A percentile compares a stretch with the other conserved stretches of the same genome.
phyloP scores from a whole-genome alignment of 805 yeast genomes.

The Helenozyma rhizophorensis region DNA sequence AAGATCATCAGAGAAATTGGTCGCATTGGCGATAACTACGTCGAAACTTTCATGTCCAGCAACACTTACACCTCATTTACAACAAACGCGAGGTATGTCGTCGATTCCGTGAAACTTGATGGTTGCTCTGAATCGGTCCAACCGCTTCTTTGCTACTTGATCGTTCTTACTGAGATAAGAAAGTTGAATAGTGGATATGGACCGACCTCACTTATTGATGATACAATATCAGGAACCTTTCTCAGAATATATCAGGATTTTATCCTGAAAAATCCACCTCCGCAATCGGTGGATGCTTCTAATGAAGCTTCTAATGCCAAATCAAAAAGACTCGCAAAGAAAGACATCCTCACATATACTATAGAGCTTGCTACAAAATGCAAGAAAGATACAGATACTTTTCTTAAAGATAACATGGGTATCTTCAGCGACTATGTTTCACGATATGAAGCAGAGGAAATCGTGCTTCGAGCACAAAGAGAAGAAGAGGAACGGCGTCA shows the following conservation, averaged over 20 bases:
- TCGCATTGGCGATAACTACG: slow-evolving; percentile 37
- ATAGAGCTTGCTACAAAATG: slow-evolving; percentile 28
- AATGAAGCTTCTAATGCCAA: slow-evolving; percentile 29
- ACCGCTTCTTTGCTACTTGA: slow-evolving; percentile 40
- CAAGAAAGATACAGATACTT: slow-evolving; percentile 27
- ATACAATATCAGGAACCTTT: slow-evolving; percentile 59
- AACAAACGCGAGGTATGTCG: slow-evolving; percentile 27
- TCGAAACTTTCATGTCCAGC: slow-evolving; percentile 49
- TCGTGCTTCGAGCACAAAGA: slow-evolving; percentile 2
- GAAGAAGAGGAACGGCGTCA: neutral
- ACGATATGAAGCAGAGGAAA: slow-evolving; percentile 6
- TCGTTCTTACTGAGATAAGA: slow-evolving; percentile 55
- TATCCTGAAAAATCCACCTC: neutral
- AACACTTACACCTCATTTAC: slow-evolving; percentile 43
- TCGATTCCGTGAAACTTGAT: slow-evolving; percentile 20
- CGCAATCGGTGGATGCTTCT: neutral
- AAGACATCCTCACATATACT: slow-evolving; percentile 38
- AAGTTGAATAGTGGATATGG: slow-evolving; percentile 79
- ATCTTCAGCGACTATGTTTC: slow-evolving; percentile 21
- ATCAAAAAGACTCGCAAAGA: slow-evolving; percentile 35
- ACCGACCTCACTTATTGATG: slow-evolving; percentile 71
- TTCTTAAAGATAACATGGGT: slow-evolving; percentile 27
- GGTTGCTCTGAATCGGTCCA: slow-evolving; percentile 36
- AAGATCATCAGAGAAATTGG: slow-evolving; percentile 44
- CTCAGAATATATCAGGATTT: slow-evolving; percentile 40